phyloP scores from a whole-genome alignment of 148 eudicot species.

The Dysphania ambrosioides region DNA sequence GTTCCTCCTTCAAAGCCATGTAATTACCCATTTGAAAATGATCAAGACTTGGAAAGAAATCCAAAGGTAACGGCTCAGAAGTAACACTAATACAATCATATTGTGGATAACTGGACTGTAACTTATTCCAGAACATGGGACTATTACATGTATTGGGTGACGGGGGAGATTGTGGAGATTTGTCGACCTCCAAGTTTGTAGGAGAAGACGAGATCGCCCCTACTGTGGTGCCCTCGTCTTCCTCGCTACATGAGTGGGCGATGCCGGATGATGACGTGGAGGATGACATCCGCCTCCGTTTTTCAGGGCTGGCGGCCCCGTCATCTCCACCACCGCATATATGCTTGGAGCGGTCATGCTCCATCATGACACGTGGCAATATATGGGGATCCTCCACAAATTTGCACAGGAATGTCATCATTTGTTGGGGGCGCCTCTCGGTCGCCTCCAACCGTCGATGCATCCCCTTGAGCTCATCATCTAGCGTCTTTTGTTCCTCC shows the following conservation, averaged over 20 bases:
- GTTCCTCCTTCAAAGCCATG: conserved; percentile 4
- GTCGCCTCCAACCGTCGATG: conserved; percentile 59
- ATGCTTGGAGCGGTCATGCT: conserved; percentile 30
- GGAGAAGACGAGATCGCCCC: conserved; percentile 28
- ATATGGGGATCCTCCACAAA: conserved; percentile 69
- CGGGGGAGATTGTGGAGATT: background rate
- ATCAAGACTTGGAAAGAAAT: background rate
- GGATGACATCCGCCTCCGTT: conserved; percentile 43
- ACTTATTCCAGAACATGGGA: background rate
- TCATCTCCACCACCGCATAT: conserved; percentile 2
- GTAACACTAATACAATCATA: conserved; percentile 12
- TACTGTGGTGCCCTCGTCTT: conserved; percentile 23
- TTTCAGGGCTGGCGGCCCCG: conserved; percentile 27
- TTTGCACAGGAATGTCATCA: conserved; percentile 65
- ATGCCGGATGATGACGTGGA: conserved; percentile 30
- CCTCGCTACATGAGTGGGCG: conserved; percentile 19
- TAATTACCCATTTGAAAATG: conserved; percentile 7
- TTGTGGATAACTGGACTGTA: background rate
- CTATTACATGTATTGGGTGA: conserved; percentile 22
- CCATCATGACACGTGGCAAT: conserved; percentile 47
- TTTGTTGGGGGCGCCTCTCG: conserved; percentile 79
- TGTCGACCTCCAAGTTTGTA: conserved; percentile 6
- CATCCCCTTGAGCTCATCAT: conserved; percentile 57
- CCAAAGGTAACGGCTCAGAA: conserved; percentile 3
- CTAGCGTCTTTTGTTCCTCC: conserved; percentile 55